Evolutionary conservation across 805 yeast genomes (phyloP), one percentile per base, ranked within the genome.

Genomic region (Candida cerambycidarum): DNA sequence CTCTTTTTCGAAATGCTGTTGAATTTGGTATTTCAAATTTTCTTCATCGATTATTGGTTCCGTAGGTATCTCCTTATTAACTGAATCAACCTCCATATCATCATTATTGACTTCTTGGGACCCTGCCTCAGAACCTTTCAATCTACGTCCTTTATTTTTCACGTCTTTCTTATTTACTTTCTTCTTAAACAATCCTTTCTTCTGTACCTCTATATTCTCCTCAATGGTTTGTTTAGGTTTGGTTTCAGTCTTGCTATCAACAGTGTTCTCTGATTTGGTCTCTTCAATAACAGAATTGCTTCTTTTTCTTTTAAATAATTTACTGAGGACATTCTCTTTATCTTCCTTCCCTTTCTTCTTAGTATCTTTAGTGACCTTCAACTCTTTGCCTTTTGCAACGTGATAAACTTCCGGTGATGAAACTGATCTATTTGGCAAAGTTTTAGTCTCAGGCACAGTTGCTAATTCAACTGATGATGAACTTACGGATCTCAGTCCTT

Each of bases 281-380:
- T 34, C 38, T 14, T 34, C 38, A 21, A 34, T 21, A 11, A 41
- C 39, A 8, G 53, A 54, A 21, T 46, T 54, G 33, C 59, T 53
- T 36, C 64, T 53, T 43, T 63, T 63, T 47, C 63, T 61, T 53
- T 65, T 69, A 56, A 71, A 71, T 12, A 71, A 57, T 49, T 70
- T 69, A 17, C 65, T 50, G 23, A 71, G 68, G 34, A 69, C 65
- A 45, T 67, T 71, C 39, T 67, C 74, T 47, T 67, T 67, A 1
- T 64, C 67, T 25, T 47, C 54, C 36, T 46, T 47, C 13, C 27
- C 32, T 4, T 32, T n/a, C 21, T 47, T 42, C 32, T 39, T 48
- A n/a, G 40, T 36, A 32, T 31, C 17, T 16, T 38, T 24, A 8
- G 39, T 17, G 3, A n/a, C 30, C 17, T 9, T 27, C 2, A 31